Evolutionary conservation across 2,329 filamentous ascomycete genomes (phyloP).

Genomic region (Aspergillus brasiliensis): DNA sequence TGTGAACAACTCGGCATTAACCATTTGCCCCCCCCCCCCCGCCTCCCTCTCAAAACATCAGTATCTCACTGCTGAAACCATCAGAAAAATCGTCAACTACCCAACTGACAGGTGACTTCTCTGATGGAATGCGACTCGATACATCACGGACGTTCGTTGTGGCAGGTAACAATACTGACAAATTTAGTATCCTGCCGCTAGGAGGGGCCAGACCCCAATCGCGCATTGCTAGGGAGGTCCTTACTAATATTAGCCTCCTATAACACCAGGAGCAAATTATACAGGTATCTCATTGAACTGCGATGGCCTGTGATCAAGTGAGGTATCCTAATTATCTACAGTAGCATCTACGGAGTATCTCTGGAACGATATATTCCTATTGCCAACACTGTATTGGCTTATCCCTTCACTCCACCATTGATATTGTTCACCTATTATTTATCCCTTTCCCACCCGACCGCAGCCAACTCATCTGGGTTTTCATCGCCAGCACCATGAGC

Average conservation of each 20-base stretch:
- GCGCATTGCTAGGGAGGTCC: slow-evolving; percentile 6
- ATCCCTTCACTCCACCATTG: background rate
- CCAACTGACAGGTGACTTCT: slow-evolving; percentile 2
- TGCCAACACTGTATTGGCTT: background rate
- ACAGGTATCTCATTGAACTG: slow-evolving; percentile 1
- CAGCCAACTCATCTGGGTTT: background rate
- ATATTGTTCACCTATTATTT: background rate
- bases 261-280: background rate
- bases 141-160: slow-evolving; percentile 1
- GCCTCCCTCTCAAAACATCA: background rate
- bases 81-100: background rate
- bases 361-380: too few relatives aligned
- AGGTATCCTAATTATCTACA: background rate
- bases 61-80: background rate
- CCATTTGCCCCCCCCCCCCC: background rate
- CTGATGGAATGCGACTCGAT: slow-evolving; percentile 5
- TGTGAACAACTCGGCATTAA: background rate
- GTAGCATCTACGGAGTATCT: too few relatives aligned
- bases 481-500: background rate
- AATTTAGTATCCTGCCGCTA: slow-evolving; percentile 12
- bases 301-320: background rate
- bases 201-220: slow-evolving; percentile 15
- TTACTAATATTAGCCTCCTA: slow-evolving; percentile 5
- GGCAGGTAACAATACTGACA: slow-evolving; percentile 7
- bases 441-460: background rate